Base-by-base conservation (phyloP, 2,329 filamentous ascomycete species). In the Stemphylium vesicarium region DNA sequence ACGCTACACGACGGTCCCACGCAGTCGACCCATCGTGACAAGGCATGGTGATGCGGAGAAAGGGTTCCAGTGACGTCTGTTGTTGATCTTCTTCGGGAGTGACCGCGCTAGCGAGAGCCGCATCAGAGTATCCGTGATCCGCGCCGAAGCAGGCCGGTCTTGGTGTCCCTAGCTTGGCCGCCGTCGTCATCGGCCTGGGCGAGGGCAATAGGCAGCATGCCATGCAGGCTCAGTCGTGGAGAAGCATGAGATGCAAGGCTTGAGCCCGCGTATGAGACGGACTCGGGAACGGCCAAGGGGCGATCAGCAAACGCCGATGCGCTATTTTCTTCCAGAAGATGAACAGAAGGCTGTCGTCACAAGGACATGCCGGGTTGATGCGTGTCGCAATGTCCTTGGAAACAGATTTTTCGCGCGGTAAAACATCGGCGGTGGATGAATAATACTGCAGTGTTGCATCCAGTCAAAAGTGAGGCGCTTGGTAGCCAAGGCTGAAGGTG, bases 21-120 rank as follows among this genome's bases (percentile, higher is more conserved):
- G 22, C 29, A 40, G 40, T 18, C 35, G 36, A 24, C 42, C 41
- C 49, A 46, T 47, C 12, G 16, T 20, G 29, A 43, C 15, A 22
- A 31, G 35, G 24, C 22, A 36, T 43, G 12, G 16, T 24, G 15
- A 43, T 51, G 42, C 41, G 51, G 51, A 55, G 51, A 48, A 54
- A 48, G 40, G 37, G 48, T 35, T 16, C 40, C 16, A 31, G 42
- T 65, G 63, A 62, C 53, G 62, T 64, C 43, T 45, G 36, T 26
- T 45, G 42, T 45, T 46, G 49, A 60, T 64, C 53, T 50, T 16
- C 29, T 56, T 59, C 60, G 65, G 62, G 50, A 62, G 59, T 47
- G 55, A 59, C 52, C 53, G 59, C 57, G 54, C 63, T 64, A 66
- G 36, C 33, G 37, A 56, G 57, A 65, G 60, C 62, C 59, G 58